These are phyloP conservation scores for Suillus discolor DNA, from an alignment of 768 basidiomycete species.

Conservation along the genomic window DNA sequence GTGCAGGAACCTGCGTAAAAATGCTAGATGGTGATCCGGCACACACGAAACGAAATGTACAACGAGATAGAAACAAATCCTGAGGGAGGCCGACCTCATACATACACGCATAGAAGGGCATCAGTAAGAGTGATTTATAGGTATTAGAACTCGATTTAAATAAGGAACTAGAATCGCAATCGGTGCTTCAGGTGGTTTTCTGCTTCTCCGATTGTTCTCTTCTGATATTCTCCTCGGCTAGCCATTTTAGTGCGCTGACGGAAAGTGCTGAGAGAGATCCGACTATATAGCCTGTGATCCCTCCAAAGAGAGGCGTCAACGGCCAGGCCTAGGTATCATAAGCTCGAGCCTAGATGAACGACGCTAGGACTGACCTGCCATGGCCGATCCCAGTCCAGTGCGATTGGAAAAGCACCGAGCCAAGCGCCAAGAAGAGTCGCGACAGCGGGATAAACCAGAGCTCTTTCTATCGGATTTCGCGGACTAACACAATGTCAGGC, in stretches of 20 bases:
- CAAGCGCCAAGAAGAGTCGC: conserved; percentile 78
- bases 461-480: conserved; percentile 71
- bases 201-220: conserved; percentile 23
- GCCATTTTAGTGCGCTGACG: conserved; percentile 39
- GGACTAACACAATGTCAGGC: conserved; percentile 36
- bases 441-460: conserved; percentile 76
- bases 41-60: conserved; percentile 23
- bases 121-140: conserved; percentile 2
- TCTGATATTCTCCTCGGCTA: conserved; percentile 42
- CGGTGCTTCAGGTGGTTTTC: conserved; percentile 23
- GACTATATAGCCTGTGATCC: conserved; percentile 65
- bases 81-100: conserved; percentile 17
- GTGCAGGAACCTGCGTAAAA: conserved; percentile 39
- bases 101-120: not conserved
- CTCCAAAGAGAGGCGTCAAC: conserved; percentile 73
- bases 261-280: conserved; percentile 59
- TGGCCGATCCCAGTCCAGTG: conserved; percentile 95
- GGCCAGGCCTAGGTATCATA: conserved; percentile 70
- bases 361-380: conserved; percentile 76
- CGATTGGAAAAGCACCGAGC: conserved; percentile 81
- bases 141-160: not conserved
- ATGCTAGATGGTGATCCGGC: conserved; percentile 21
- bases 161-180: not conserved
- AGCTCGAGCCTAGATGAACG: not conserved
- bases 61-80: conserved; percentile 21